Evolutionary conservation across 805 yeast species (phyloP).

Genomic region (Ogataea zsoltii): DNA sequence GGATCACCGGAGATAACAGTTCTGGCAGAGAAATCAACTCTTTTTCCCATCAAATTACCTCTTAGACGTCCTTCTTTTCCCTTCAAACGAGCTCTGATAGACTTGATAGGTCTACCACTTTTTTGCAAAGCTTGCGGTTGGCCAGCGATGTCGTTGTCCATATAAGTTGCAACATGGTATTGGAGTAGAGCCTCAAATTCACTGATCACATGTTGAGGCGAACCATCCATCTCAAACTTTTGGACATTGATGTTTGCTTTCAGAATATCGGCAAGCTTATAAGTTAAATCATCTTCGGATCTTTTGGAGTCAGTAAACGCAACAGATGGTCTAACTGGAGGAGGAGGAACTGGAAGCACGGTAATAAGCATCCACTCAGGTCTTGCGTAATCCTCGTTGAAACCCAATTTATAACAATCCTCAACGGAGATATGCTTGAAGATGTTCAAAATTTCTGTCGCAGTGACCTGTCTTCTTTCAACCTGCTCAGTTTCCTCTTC

Average conservation of each 20-base stretch:
- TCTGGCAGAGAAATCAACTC: conserved; percentile 98
- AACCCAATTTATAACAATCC: conserved; percentile 81
- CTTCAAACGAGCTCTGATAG: conserved; percentile 98
- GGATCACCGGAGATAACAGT: conserved; percentile 99
- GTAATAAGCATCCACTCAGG: conserved; percentile 99
- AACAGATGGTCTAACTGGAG: conserved; percentile 98
- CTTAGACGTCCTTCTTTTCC: conserved; percentile 99
- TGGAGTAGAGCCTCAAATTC: conserved; percentile 95
- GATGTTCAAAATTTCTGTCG: conserved; percentile 86
- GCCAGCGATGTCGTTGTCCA: conserved; percentile 99
- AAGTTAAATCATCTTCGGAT: conserved; percentile 98
- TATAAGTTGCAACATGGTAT: conserved; percentile 97
- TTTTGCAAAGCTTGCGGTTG: conserved; percentile 99
- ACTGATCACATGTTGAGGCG: conserved; percentile 96
- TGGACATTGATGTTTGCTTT: conserved; percentile 98
- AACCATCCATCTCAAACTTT: conserved; percentile 96
- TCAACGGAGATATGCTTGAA: conserved; percentile 86
- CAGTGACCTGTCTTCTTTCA: conserved; percentile 84
- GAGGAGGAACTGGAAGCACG: conserved; percentile 99
- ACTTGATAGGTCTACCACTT: conserved; percentile 97
- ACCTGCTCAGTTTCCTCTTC: conserved; percentile 88
- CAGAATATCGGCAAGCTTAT: conserved; percentile 92
- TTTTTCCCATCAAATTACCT: conserved; percentile 99
- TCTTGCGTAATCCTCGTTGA: conserved; percentile 93
- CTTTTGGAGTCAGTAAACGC: conserved; percentile 97